A percentile compares a stretch with the other conserved stretches of the same genome.
Conservation (phyloP, 768 basidiomycete genomes). For the Phaeotremella skinneri region DNA sequence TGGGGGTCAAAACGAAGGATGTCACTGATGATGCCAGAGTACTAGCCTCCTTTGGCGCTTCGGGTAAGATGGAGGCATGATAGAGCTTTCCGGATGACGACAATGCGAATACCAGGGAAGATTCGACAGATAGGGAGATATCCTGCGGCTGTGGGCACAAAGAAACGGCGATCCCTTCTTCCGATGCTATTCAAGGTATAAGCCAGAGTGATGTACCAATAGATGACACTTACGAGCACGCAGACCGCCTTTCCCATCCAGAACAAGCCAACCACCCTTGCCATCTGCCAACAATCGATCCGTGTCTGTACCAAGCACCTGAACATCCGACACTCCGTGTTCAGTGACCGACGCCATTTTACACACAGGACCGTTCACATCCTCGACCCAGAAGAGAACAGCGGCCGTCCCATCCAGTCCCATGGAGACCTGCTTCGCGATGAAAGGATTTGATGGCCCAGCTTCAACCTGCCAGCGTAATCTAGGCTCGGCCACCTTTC, state of each 20-base stretch:
- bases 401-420: slow-evolving; percentile 29
- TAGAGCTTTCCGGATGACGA: slow-evolving; percentile 66
- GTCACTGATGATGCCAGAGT: slow-evolving; percentile 53
- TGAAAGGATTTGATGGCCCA: background rate
- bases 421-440: slow-evolving; percentile 33
- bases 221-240: slow-evolving; percentile 1
- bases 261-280: slow-evolving; percentile 27
- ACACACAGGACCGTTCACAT: slow-evolving; percentile 3
- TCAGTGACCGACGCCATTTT: slow-evolving; percentile 7
- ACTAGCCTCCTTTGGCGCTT: background rate
- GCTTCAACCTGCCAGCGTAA: slow-evolving; percentile 27
- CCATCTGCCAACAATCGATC: slow-evolving; percentile 22
- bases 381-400: slow-evolving; percentile 20
- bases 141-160: slow-evolving; percentile 31
- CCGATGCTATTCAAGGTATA: slow-evolving; percentile 15
- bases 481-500: slow-evolving; percentile 47
- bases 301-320: background rate
- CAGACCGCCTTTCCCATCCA: slow-evolving; percentile 3
- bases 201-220: background rate
- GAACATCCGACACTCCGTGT: background rate
- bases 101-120: slow-evolving; percentile 62
- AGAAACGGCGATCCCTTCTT: slow-evolving; percentile 12
- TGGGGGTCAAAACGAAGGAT: slow-evolving; percentile 68
- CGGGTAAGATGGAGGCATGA: slow-evolving; percentile 25
- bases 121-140: slow-evolving; percentile 22